A percentile compares a stretch with the other conserved stretches of the same genome.
phyloP scores from a whole-genome alignment of 306 rosid species.

The Benincasa hispida region DNA sequence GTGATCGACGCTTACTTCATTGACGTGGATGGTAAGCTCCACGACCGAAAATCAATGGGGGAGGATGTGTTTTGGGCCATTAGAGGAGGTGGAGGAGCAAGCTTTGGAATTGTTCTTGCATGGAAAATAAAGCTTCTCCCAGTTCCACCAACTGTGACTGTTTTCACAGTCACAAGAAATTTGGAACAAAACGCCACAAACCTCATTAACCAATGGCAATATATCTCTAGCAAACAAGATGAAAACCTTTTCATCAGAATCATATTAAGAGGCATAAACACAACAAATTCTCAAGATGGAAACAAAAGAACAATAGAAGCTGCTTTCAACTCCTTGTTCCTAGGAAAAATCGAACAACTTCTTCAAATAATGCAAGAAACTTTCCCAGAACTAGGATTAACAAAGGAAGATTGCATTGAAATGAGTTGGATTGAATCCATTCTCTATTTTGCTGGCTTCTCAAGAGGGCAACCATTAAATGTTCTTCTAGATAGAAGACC shows the following conservation, averaged over 20 bases:
- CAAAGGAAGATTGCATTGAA: not conserved
- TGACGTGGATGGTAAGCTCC: not conserved
- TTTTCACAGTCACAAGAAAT: not conserved
- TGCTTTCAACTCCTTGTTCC: constrained; percentile 8
- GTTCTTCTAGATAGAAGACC: constrained; percentile 1
- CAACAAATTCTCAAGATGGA: not conserved
- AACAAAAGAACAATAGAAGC: not conserved
- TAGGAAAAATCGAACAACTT: constrained; percentile 8
- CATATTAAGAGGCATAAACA: not conserved
- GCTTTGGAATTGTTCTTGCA: constrained; percentile 8
- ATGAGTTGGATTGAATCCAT: constrained; percentile 17
- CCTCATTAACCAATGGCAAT: constrained; percentile 7
- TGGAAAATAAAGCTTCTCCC: constrained; percentile 11
- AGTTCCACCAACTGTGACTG: constrained; percentile 13
- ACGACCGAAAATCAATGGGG: constrained; percentile 13
- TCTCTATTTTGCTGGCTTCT: too few relatives aligned
- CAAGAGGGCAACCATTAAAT: too few relatives aligned
- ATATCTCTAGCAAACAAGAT: not conserved
- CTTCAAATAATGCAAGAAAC: constrained; percentile 4
- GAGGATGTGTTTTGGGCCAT: constrained; percentile 17
- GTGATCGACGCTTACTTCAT: constrained; percentile 1
- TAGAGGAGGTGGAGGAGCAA: constrained; percentile 16
- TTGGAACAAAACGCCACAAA: constrained; percentile 12
- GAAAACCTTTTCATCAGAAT: constrained; percentile 5
- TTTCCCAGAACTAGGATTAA: constrained; percentile 12